These are phyloP conservation scores for Musa schizocarpa DNA, from an alignment of 176 grass and related monocot genomes.

Conservation along the genomic window DNA sequence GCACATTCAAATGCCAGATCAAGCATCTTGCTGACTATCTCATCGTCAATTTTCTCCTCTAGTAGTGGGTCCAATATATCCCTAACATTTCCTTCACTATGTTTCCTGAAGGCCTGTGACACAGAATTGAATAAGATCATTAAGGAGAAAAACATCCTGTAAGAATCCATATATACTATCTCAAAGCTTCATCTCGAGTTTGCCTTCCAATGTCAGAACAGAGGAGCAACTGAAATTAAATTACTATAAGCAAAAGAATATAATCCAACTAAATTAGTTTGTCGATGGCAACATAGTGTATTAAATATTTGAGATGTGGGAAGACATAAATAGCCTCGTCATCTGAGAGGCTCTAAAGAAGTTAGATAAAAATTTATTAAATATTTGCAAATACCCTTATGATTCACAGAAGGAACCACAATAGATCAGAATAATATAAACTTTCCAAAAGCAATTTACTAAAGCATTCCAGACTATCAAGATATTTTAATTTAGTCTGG, in stretches of 20 bases:
- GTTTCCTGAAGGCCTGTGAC: conserved; percentile 83
- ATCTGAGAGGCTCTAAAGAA: background rate
- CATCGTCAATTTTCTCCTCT: conserved; percentile 56
- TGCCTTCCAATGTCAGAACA: background rate
- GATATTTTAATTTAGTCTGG: background rate
- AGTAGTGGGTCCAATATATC: conserved; percentile 82
- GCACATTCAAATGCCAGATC: conserved; percentile 76
- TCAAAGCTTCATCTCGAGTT: background rate
- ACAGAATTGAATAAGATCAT: conserved; percentile 2
- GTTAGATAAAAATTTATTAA: background rate
- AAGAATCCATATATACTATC: background rate
- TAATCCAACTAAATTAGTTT: background rate
- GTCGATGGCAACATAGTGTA: background rate
- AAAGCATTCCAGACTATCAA: background rate
- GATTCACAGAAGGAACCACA: background rate
- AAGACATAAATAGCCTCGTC: background rate
- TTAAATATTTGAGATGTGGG: background rate
- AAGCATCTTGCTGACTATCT: conserved; percentile 51
- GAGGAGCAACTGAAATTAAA: background rate
- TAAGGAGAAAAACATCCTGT: background rate
- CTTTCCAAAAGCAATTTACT: background rate
- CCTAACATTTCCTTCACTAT: conserved; percentile 52
- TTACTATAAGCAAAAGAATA: background rate
- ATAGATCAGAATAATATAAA: too few species aligned
- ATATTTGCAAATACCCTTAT: background rate